A percentile compares a stretch with the other conserved stretches of the same genome.
Conservation (phyloP, 139 green algal species). For the Yamagishiella unicocca region DNA sequence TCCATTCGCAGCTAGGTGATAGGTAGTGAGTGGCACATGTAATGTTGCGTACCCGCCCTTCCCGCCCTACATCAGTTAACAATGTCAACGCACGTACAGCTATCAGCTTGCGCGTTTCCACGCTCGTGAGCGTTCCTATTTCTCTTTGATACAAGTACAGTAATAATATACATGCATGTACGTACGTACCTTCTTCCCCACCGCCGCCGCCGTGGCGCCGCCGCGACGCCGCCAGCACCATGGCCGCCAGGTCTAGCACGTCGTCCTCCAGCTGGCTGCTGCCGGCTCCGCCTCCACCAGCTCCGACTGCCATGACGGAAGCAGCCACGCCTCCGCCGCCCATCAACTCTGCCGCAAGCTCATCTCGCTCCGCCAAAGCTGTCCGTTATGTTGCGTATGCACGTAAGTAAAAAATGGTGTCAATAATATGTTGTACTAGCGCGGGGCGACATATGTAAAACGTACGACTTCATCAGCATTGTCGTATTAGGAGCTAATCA, state of each 20-base stretch:
- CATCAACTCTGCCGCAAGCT: background rate
- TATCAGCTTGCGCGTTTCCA: too few species aligned
- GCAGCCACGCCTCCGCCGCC: background rate
- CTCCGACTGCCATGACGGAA: background rate
- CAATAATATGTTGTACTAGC: background rate
- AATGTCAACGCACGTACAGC: too few species aligned
- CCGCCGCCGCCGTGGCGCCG: background rate
- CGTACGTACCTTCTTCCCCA: background rate
- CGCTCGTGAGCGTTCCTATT: background rate
- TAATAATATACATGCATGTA: background rate
- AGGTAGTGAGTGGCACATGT: too few species aligned
- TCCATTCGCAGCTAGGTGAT: too few species aligned
- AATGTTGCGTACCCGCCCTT: too few species aligned
- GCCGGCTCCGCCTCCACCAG: background rate
- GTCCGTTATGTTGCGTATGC: background rate
- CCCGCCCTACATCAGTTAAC: too few species aligned
- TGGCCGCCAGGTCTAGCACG: background rate
- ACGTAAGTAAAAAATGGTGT: background rate
- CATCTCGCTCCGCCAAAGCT: background rate
- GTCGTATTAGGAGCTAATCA: too few species aligned
- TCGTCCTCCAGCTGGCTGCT: background rate
- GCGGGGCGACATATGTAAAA: background rate
- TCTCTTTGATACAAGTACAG: background rate
- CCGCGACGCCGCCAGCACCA: constrained; percentile 16
- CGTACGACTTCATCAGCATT: background rate